Evolutionary conservation across 768 basidiomycete species (phyloP), one percentile per base, ranked within the genome.

Genomic region (Xerocomus potaroensis): DNA sequence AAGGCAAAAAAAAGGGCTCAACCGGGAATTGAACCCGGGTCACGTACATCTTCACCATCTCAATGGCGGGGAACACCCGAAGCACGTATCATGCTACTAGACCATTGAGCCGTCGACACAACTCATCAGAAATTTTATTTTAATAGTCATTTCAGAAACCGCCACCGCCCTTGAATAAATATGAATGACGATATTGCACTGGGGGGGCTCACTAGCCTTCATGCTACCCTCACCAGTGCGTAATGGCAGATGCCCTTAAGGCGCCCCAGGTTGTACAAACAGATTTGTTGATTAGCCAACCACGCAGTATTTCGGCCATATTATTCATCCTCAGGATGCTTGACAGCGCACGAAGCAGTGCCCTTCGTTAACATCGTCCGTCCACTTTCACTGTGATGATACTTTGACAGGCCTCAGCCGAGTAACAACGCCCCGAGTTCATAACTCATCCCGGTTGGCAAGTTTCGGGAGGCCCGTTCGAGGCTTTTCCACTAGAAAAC

Each of bases 11-110:
- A 57, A 53, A 41, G 51, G 59, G 56, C 58, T 51, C 60, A 62
- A 64, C 63, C 63, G 59, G 63, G 63, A 65, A 64, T 65, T 63
- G 63, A 64, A 64, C 63, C 63, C 63, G 63, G 63, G 63, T 61
- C 63, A 64, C 63, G 63, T 63, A 64, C 61, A 64, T 64, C 54
- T 61, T 64, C 56, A 49, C 63, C 64, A 64, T 52, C 49, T n/a
- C 3, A 3, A 51, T 59, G 54, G 60, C 2, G 51, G 60, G 57
- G 47, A 39, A 38, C 35, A 46, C 63, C 63, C 63, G 63, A 64
- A 65, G 63, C 64, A 63, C 63, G 63, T 64, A 64, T 64, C 63
- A 65, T 64, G 55, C 64, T 32, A 64, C 63, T 64, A 66, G 64
- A 64, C 63, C 64, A 64, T 66, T 66, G 59, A 63, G 44, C 44